Base-by-base conservation (phyloP, 2,329 filamentous ascomycete species). In the Arthrobotrys entomopaga region DNA sequence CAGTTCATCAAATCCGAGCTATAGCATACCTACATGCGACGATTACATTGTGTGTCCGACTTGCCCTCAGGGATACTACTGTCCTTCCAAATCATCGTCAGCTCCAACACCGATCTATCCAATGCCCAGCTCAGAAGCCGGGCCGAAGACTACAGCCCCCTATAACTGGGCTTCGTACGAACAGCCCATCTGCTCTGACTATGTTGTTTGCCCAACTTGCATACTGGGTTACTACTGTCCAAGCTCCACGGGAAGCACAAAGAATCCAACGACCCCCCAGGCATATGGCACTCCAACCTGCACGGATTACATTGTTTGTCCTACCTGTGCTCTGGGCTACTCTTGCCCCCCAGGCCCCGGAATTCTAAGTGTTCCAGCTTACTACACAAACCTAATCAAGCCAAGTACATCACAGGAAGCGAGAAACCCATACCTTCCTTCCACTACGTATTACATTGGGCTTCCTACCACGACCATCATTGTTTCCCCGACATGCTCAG, bases 161-260 rank as follows among this genome's bases (percentile, higher is more conserved):
- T 73, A 73, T 34, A 57, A 73, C 22, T 61, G 54, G 69, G 61
- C 61, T 43, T 61, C 56, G 1, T 73, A 73, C 26, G 60, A 65
- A 19, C 67, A 65, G 38, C 69, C 67, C 4, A 65, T 60, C 42
- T 72, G 67, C 46, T 38, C 67, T 13, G 59, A 72, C 26, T 72
- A 72, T 42, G 53, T 72, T 19, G 60, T 65, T 7, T 72, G 67
- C 52, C 67, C 67, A n/a, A 65, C n/a, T 40, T 72, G 67, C 20
- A 46, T 60, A 22, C 16, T 61, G 20, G 67, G 67, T 1, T 72
- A 72, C 40, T 60, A 59, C 16, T 72, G 67, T 34, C 60, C 67
- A 29, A 60, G 43, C 15, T 24, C 67, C 22, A 43, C 58, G 10
- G 16, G 22, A 7, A 5, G 24, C 4, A 10, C 16, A n/a, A 16